Percentiles rank a stretch among this genome's conserved stretches.
Conservation (phyloP, 768 basidiomycete genomes). For the Grammothele lineata region DNA sequence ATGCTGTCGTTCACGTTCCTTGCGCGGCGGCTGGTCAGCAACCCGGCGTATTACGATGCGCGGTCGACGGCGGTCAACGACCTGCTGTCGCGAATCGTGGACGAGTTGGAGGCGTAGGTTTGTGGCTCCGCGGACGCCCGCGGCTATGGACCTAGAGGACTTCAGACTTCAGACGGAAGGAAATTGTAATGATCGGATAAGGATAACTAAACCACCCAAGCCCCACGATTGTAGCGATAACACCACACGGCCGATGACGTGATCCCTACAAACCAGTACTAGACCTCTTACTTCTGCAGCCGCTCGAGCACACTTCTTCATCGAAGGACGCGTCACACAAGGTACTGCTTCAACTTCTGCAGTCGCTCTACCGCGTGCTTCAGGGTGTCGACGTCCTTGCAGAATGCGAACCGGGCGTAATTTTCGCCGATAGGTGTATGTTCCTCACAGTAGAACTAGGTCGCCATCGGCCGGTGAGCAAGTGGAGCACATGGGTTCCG, state of each 20-base stretch:
- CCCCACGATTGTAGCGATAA: too few relatives aligned
- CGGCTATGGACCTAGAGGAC: too few relatives aligned
- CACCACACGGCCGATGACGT: too few relatives aligned
- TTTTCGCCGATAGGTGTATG: slow-evolving; percentile 84
- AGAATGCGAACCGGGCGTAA: slow-evolving; percentile 89
- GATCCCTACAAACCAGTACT: too few relatives aligned
- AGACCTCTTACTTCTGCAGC: too few relatives aligned
- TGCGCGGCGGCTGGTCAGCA: slow-evolving; percentile 61
- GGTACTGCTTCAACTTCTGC: slow-evolving; percentile 65
- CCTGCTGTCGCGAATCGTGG: slow-evolving; percentile 67
- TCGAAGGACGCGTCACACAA: slow-evolving; percentile 22
- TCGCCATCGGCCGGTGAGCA: not conserved
- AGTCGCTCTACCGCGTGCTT: slow-evolving; percentile 80
- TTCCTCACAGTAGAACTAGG: slow-evolving; percentile 87
- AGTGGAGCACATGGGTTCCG: not conserved
- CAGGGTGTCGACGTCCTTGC: slow-evolving; percentile 90
- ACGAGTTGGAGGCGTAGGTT: slow-evolving; percentile 33
- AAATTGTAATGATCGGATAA: too few relatives aligned
- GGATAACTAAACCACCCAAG: too few relatives aligned
- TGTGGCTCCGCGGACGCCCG: too few relatives aligned
- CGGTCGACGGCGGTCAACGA: slow-evolving; percentile 41
- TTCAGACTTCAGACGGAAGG: too few relatives aligned
- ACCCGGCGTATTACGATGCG: slow-evolving; percentile 83
- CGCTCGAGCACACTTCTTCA: too few relatives aligned
- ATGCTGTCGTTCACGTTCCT: slow-evolving; percentile 80